Conservation (phyloP, 345 rosid genomes). For the Gossypium rotundifolium region DNA sequence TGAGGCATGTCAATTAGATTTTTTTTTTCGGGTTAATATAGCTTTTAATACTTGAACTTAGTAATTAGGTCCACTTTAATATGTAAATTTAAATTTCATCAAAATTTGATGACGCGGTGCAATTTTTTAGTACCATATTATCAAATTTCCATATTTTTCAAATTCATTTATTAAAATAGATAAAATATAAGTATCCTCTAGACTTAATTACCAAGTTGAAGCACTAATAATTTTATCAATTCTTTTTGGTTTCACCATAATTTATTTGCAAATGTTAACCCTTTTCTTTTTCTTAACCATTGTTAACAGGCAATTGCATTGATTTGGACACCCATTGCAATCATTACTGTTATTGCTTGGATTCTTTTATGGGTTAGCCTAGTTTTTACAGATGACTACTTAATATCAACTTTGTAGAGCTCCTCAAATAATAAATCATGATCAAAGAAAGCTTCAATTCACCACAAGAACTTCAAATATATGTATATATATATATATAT, state of each 20-base stretch:
- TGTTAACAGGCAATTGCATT: constrained; percentile 38
- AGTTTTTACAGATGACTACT: constrained; percentile 31
- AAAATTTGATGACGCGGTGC: no score
- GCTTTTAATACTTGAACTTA: no score
- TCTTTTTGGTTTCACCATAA: no score
- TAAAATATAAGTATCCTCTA: no score
- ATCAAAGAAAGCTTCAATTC: constrained; percentile 2
- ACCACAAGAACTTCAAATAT: background rate
- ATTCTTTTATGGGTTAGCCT: constrained; percentile 38
- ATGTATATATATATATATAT: background rate
- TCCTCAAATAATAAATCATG: background rate
- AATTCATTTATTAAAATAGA: no score
- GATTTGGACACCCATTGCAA: constrained; percentile 53
- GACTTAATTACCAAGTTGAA: no score
- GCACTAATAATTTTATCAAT: no score
- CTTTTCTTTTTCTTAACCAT: background rate
- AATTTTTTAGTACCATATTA: no score
- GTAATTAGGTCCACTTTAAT: no score
- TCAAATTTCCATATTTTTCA: no score
- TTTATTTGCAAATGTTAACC: background rate
- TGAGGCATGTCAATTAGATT: constrained; percentile 28
- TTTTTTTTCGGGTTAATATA: no score
- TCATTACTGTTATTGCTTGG: constrained; percentile 25
- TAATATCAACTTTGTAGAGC: constrained; percentile 19
- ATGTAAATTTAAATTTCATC: no score